Evolutionary conservation across 345 rosid species (phyloP).

Genomic region (Microcos paniculata): DNA sequence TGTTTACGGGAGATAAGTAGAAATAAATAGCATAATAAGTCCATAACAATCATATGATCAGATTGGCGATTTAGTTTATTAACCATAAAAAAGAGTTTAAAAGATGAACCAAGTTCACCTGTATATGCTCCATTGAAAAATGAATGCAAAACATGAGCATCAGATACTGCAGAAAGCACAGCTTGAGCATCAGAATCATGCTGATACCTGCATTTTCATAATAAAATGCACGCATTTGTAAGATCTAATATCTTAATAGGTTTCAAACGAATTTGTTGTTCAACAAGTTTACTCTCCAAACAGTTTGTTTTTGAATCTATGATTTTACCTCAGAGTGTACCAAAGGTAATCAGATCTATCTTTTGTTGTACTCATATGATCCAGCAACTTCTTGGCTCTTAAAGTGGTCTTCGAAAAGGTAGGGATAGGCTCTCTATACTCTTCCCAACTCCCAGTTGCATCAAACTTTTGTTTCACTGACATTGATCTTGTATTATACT

Average conservation of each 20-base stretch:
- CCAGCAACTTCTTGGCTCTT: conserved; percentile 52
- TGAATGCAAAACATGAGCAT: conserved; percentile 66
- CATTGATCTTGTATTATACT: conserved; percentile 49
- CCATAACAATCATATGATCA: too few relatives aligned
- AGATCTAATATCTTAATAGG: not conserved
- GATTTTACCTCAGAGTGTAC: conserved; percentile 55
- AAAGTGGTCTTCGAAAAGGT: conserved; percentile 42
- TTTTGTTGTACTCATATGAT: conserved; percentile 61
- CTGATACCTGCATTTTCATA: conserved; percentile 39
- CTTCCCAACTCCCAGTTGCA: conserved; percentile 46
- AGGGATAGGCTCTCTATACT: conserved; percentile 50
- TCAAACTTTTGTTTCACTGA: conserved; percentile 34
- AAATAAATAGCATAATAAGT: too few relatives aligned
- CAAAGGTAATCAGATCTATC: conserved; percentile 82
- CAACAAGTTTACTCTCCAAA: not conserved
- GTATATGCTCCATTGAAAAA: conserved; percentile 52
- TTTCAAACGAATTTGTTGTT: too few relatives aligned
- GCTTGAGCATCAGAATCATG: conserved; percentile 31
- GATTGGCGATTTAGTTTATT: too few relatives aligned
- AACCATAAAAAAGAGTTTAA: too few relatives aligned
- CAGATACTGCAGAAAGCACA: conserved; percentile 43
- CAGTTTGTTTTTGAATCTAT: not conserved
- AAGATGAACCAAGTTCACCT: conserved; percentile 34
- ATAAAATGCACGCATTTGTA: not conserved
- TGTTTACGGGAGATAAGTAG: not conserved